phyloP scores from a whole-genome alignment of 2,329 filamentous ascomycete species.

The Diplodia sapinea region DNA sequence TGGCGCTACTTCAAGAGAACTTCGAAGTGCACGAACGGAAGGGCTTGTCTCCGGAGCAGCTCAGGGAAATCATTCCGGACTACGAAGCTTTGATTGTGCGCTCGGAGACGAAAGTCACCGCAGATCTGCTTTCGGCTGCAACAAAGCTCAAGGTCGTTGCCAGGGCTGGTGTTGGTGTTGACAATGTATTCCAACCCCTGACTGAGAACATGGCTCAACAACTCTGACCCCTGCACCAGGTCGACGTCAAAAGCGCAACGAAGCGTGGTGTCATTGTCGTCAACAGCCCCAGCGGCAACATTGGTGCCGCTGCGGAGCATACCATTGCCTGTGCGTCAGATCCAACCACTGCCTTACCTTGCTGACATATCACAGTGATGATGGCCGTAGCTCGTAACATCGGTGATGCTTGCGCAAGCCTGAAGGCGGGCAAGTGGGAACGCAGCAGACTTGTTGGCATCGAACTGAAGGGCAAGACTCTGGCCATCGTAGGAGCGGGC shows the following conservation, averaged over 20 bases:
- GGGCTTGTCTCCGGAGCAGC: constrained; percentile 66
- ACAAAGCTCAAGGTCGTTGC: constrained; percentile 77
- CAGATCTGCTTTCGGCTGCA: constrained; percentile 68
- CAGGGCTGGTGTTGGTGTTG: constrained; percentile 72
- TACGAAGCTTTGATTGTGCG: constrained; percentile 81
- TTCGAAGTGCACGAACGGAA: constrained; percentile 74
- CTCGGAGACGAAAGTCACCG: constrained; percentile 81
- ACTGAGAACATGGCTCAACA: background rate
- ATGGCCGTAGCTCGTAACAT: constrained; percentile 77
- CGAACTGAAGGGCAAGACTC: constrained; percentile 76
- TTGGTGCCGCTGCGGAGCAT: constrained; percentile 79
- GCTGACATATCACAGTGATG: constrained; percentile 57
- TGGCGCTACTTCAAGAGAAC: constrained; percentile 68
- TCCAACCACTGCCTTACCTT: background rate
- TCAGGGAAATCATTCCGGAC: constrained; percentile 68
- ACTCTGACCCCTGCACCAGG: constrained; percentile 66
- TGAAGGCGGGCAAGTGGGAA: constrained; percentile 78
- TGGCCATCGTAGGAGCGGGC: constrained; percentile 79
- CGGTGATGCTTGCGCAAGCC: constrained; percentile 69
- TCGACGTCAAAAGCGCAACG: constrained; percentile 75
- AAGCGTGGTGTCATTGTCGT: constrained; percentile 77
- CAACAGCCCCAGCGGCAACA: constrained; percentile 80
- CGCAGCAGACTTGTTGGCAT: constrained; percentile 75
- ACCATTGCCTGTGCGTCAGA: constrained; percentile 62
- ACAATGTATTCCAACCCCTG: constrained; percentile 27